Evolutionary conservation across 495 filamentous ascomycete species (phyloP).

Genomic region (Penicillium verhagenii): DNA sequence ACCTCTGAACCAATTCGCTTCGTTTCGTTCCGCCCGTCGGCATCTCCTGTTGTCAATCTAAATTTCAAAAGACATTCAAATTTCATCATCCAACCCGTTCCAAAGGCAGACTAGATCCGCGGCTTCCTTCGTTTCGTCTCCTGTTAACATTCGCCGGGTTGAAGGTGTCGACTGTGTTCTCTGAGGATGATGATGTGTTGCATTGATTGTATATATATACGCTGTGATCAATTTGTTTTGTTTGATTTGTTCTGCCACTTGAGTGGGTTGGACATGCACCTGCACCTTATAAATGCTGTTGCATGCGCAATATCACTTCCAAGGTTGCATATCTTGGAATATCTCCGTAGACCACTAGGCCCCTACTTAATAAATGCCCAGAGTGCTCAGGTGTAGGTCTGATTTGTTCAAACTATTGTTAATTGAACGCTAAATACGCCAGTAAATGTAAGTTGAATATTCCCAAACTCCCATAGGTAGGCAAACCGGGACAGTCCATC

Average conservation of each 20-base stretch:
- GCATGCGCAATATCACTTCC: not conserved
- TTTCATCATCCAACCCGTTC: slow-evolving; percentile 7
- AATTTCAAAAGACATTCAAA: slow-evolving; percentile 4
- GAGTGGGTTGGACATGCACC: not conserved
- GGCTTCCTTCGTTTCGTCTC: not conserved
- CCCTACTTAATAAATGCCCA: no score
- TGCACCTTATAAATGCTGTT: not conserved
- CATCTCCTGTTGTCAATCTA: slow-evolving; percentile 7
- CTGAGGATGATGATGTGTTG: slow-evolving; percentile 12
- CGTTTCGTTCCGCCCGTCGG: slow-evolving; percentile 20
- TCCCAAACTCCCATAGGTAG: no score
- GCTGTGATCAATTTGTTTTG: slow-evolving; percentile 20
- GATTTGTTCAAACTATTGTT: slow-evolving; percentile 24
- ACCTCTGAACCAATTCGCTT: slow-evolving; percentile 6
- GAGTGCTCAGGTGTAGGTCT: not conserved
- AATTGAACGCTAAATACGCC: slow-evolving; percentile 31
- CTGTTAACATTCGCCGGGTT: slow-evolving; percentile 7
- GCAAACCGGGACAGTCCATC: not conserved
- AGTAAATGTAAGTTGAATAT: slow-evolving; percentile 23
- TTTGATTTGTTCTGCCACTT: slow-evolving; percentile 4
- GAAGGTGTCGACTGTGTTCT: slow-evolving; percentile 16
- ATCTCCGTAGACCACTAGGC: not conserved
- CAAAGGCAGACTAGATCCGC: not conserved
- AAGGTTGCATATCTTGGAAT: not conserved
- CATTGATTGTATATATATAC: slow-evolving; percentile 36